Evolutionary conservation across 2,329 filamentous ascomycete species (phyloP), one percentile per base, ranked within the genome.

Genomic region (Blumeriella jaapii): DNA sequence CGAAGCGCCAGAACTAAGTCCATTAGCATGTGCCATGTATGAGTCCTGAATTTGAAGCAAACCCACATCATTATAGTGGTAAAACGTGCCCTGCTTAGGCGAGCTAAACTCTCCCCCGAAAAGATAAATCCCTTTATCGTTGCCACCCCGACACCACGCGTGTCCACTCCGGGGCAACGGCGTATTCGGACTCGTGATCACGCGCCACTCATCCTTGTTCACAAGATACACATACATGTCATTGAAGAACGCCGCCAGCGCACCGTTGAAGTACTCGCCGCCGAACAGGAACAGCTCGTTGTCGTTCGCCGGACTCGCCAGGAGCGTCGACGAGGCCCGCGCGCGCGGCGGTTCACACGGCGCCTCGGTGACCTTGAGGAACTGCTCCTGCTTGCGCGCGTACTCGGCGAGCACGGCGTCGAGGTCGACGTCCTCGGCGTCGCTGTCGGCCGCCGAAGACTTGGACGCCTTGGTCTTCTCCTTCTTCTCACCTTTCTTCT

Each of bases 81-180:
- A 95, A 54, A 98, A 98, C 0, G 89, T 96, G 3, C 91, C 91
- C 60, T 96, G 91, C 57, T 95, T 96, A 2, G 91, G 91, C 17
- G 81, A 89, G 39, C 83, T 93, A 59, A 98, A 98, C 61, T 98
- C 91, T 42, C 89, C 91, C 45, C 91, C 91, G 54, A 96, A 96
- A 11, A 98, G 64, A 57, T 93, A 98, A 34, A 96, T 73, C 20
- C 80, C 82, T 11, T 79, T 73, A 41, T 66, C 67, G 59, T 95
- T 94, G 30, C 82, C 83, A 38, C 83, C 86, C 39, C 86, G 74
- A 52, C 84, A 93, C 85, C 87, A 95, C 11, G 91, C 89, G 68
- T 96, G 91, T 2, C 91, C 91, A 41, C 81, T 89, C 41, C 91
- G 71, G 9, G 91, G 91, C 22, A 96, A 67, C 1, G 91, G 91